These are phyloP conservation scores for Spencermartinsiella ligniputridi DNA, from an alignment of 1,139 yeast species.

Conservation along the genomic window DNA sequence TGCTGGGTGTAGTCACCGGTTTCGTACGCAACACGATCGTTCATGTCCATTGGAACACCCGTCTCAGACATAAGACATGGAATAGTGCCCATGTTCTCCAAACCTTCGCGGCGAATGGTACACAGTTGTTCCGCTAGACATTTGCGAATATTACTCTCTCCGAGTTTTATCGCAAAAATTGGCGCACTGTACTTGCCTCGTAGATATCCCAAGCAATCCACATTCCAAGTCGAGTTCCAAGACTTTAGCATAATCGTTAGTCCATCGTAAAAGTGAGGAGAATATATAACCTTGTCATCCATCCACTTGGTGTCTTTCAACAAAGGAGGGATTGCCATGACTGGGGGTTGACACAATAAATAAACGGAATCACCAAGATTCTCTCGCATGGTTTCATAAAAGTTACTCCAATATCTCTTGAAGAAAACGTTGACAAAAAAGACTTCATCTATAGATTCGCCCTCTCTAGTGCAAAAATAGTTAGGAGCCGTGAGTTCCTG, in stretches of 20 bases:
- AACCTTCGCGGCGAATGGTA: constrained; percentile 61
- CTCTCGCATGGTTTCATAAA: constrained; percentile 47
- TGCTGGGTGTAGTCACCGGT: constrained; percentile 64
- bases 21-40: constrained; percentile 52
- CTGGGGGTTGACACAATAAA: constrained; percentile 78
- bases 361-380: constrained; percentile 44
- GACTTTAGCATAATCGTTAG: constrained; percentile 81
- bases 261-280: constrained; percentile 89
- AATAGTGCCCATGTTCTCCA: constrained; percentile 51
- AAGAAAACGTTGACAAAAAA: constrained; percentile 62
- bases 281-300: constrained; percentile 61
- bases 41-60: constrained; percentile 94
- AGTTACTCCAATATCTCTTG: constrained; percentile 51
- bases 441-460: constrained; percentile 45
- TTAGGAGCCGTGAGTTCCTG: constrained; percentile 39
- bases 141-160: constrained; percentile 69
- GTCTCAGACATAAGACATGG: constrained; percentile 83
- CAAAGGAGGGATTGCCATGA: constrained; percentile 71
- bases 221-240: constrained; percentile 60
- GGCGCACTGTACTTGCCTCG: constrained; percentile 70
- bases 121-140: constrained; percentile 59
- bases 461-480: constrained; percentile 44
- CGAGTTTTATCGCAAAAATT: constrained; percentile 67
- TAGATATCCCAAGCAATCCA: constrained; percentile 77
- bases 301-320: constrained; percentile 49